These are phyloP conservation scores for Vigna mungo DNA, from an alignment of 306 rosid species.

Conservation along the genomic window DNA sequence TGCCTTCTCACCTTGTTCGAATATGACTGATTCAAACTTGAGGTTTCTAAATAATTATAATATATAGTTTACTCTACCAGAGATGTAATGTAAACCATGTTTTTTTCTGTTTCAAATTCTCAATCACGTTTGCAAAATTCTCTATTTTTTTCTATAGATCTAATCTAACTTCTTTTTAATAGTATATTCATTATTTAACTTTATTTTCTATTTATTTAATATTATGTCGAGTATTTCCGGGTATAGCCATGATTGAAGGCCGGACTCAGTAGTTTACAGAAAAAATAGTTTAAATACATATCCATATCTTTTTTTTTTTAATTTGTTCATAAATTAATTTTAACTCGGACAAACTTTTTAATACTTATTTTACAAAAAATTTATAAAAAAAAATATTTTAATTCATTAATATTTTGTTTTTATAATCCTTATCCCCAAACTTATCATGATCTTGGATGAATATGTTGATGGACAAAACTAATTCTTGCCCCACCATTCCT, in stretches of 20 bases:
- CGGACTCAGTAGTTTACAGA: no score
- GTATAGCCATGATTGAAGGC: not conserved
- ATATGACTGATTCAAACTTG: not conserved
- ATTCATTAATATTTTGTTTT: not conserved
- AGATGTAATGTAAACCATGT: not conserved
- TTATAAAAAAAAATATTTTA: no score
- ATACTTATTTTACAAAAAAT: no score
- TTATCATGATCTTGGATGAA: slow-evolving; percentile 3
- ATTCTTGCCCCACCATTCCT: not conserved
- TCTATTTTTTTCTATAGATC: not conserved
- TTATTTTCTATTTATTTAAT: not conserved
- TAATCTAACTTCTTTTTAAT: not conserved
- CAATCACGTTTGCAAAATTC: not conserved
- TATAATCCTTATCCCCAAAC: not conserved
- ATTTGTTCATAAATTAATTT: no score
- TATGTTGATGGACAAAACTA: slow-evolving; percentile 1
- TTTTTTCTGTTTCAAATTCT: not conserved
- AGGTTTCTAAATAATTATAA: not conserved
- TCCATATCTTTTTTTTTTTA: no score
- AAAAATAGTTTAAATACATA: no score
- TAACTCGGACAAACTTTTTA: no score
- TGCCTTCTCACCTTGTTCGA: not conserved
- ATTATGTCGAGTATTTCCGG: not conserved
- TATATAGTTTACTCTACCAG: not conserved
- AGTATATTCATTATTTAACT: not conserved